A percentile compares a stretch with the other conserved stretches of the same genome.
These are phyloP conservation scores for Suillus sp. DNA, from an alignment of 768 basidiomycete genomes.

Conservation along the genomic window DNA sequence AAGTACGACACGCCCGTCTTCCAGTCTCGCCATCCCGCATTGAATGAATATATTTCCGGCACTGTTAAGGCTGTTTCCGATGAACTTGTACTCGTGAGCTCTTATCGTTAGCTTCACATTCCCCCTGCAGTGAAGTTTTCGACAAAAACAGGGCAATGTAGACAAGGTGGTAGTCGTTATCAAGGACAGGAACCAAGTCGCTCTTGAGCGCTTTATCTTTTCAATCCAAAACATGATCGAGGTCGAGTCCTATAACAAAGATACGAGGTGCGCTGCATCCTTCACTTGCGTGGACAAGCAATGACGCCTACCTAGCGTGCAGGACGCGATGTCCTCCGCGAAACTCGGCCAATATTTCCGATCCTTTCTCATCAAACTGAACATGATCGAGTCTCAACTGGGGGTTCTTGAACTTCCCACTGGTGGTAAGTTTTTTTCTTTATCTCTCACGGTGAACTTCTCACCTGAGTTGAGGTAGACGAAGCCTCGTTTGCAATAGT, in stretches of 20 bases:
- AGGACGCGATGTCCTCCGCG: slow-evolving; percentile 65
- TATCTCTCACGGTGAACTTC: slow-evolving; percentile 4
- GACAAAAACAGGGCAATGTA: slow-evolving; percentile 61
- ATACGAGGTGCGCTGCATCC: slow-evolving; percentile 51
- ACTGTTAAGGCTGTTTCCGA: slow-evolving; percentile 81
- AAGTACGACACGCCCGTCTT: slow-evolving; percentile 92
- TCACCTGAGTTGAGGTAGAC: slow-evolving; percentile 39
- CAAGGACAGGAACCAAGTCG: slow-evolving; percentile 75
- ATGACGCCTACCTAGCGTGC: slow-evolving; percentile 50
- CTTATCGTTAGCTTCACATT: background rate
- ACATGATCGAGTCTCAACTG: slow-evolving; percentile 74
- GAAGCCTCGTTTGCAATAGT: slow-evolving; percentile 81
- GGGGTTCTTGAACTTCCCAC: slow-evolving; percentile 50
- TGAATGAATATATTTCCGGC: slow-evolving; percentile 89
- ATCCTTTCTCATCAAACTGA: slow-evolving; percentile 80
- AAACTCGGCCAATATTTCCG: slow-evolving; percentile 77
- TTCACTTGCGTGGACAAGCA: background rate
- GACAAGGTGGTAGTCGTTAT: slow-evolving; percentile 83
- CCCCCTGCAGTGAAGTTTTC: slow-evolving; percentile 7
- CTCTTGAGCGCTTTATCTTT: slow-evolving; percentile 91
- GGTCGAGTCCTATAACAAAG: slow-evolving; percentile 69
- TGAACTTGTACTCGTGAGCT: slow-evolving; percentile 65
- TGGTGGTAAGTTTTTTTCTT: slow-evolving; percentile 39
- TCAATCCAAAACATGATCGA: slow-evolving; percentile 81
- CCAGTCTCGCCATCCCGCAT: slow-evolving; percentile 88